Percentiles rank a stretch among this genome's conserved stretches.
phyloP scores from a whole-genome alignment of 2,329 filamentous ascomycete species.

The Penicillium vulpinum region DNA sequence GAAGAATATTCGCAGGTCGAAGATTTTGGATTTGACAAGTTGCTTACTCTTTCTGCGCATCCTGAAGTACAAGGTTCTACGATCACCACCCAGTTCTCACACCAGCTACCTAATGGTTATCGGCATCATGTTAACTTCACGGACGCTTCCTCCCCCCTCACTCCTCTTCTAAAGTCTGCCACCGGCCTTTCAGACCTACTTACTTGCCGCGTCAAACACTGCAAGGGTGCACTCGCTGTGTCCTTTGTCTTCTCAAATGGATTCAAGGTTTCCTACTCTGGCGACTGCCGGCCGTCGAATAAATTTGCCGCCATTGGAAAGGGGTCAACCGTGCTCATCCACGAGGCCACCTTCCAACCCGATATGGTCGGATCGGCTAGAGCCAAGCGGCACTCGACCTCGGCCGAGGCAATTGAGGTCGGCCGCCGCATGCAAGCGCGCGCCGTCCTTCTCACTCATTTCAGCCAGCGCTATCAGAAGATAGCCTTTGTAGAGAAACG shows the following conservation, averaged over 20 bases:
- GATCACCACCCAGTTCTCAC: conserved; percentile 30
- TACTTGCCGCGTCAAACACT: conserved; percentile 72
- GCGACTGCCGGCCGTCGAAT: conserved; percentile 80
- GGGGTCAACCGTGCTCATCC: conserved; percentile 79
- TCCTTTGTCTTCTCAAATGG: conserved; percentile 74
- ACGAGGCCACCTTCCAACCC: conserved; percentile 95
- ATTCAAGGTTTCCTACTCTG: conserved; percentile 89
- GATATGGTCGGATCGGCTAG: conserved; percentile 74
- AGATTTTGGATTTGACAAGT: conserved; percentile 66
- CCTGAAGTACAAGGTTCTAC: conserved; percentile 18
- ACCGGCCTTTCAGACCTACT: conserved; percentile 68
- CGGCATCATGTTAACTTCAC: conserved; percentile 28
- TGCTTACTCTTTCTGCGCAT: conserved; percentile 52
- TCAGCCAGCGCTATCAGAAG: conserved; percentile 90
- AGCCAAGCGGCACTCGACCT: conserved; percentile 89
- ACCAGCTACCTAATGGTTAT: conserved; percentile 29
- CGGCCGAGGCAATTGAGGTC: conserved; percentile 77
- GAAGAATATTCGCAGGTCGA: conserved; percentile 77
- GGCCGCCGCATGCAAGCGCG: conserved; percentile 76
- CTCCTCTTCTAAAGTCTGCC: conserved; percentile 47
- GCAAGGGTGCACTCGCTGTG: conserved; percentile 72
- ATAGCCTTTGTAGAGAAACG: conserved; percentile 52
- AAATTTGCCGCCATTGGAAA: conserved; percentile 70
- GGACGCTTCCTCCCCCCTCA: conserved; percentile 28
- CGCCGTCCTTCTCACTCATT: conserved; percentile 85